Percentiles rank a stretch among this genome's conserved stretches.
phyloP scores from a whole-genome alignment of 2,329 filamentous ascomycete species.

The Samsoniella hepiali region DNA sequence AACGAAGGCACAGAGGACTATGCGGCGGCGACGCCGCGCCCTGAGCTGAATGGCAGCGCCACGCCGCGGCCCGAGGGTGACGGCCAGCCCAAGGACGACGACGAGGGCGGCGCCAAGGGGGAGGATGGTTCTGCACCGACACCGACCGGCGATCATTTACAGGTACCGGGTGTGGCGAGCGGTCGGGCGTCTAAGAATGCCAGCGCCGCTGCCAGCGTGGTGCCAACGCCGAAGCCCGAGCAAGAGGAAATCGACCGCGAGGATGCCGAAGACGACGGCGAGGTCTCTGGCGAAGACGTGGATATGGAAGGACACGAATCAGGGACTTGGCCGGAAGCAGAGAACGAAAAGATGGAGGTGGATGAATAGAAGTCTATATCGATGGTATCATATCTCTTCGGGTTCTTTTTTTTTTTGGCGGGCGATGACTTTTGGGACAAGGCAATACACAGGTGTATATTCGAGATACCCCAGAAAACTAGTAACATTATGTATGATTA shows the following conservation, averaged over 20 bases:
- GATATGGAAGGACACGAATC: constrained; percentile 4
- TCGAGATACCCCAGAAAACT: constrained; percentile 21
- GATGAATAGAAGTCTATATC: constrained; percentile 38
- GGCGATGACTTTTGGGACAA: neutral
- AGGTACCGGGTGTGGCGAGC: constrained; percentile 22
- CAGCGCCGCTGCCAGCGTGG: constrained; percentile 28
- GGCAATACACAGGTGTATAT: constrained; percentile 19
- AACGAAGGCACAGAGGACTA: constrained; percentile 63
- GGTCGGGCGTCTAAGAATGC: constrained; percentile 25
- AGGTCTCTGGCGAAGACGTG: constrained; percentile 37
- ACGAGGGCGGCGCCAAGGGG: constrained; percentile 29
- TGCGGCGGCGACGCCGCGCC: constrained; percentile 48
- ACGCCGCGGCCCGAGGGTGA: constrained; percentile 46
- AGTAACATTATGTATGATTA: neutral
- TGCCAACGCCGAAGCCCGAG: constrained; percentile 26
- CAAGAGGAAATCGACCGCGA: constrained; percentile 14
- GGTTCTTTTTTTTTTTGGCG: neutral
- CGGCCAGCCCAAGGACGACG: constrained; percentile 25
- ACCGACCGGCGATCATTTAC: constrained; percentile 15
- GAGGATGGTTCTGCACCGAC: constrained; percentile 35
- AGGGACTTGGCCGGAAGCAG: constrained; percentile 36
- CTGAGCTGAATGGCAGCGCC: constrained; percentile 49
- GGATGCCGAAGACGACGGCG: constrained; percentile 51
- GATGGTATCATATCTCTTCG: constrained; percentile 16
- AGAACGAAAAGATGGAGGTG: constrained; percentile 59